Conservation (phyloP, 148 eudicot species). For the Polygonum aviculare region DNA sequence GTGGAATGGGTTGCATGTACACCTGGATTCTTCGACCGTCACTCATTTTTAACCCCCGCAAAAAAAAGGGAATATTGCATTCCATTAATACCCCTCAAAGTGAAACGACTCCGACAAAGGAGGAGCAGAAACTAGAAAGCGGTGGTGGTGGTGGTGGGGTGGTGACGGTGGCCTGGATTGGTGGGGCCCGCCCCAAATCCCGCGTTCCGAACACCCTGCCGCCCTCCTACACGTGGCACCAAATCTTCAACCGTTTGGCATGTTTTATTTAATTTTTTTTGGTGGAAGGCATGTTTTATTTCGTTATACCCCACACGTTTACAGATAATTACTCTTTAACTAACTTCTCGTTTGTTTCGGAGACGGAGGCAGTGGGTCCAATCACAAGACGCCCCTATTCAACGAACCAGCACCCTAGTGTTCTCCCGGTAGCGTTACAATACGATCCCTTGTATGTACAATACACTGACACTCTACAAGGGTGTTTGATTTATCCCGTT, state of each 20-base stretch:
- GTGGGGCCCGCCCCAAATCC: not conserved
- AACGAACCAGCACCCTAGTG: too few relatives aligned
- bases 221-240: not conserved
- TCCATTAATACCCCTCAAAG: not conserved
- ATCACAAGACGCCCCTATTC: too few relatives aligned
- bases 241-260: not conserved
- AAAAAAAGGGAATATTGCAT: not conserved
- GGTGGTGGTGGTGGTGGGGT: not conserved
- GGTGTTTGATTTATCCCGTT: too few relatives aligned
- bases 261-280: too few relatives aligned
- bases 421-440: too few relatives aligned
- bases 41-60: not conserved
- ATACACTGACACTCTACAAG: too few relatives aligned
- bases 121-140: not conserved
- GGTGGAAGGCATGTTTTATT: too few relatives aligned
- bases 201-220: slow-evolving; percentile 5
- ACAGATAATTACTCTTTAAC: too few relatives aligned
- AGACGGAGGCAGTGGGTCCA: too few relatives aligned
- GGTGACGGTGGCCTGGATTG: not conserved
- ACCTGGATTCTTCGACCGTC: not conserved
- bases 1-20: not conserved
- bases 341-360: too few relatives aligned
- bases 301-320: too few relatives aligned
- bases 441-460: too few relatives aligned
- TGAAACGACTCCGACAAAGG: not conserved